Conservation (phyloP, 345 rosid species). For the Citrus maxima region DNA sequence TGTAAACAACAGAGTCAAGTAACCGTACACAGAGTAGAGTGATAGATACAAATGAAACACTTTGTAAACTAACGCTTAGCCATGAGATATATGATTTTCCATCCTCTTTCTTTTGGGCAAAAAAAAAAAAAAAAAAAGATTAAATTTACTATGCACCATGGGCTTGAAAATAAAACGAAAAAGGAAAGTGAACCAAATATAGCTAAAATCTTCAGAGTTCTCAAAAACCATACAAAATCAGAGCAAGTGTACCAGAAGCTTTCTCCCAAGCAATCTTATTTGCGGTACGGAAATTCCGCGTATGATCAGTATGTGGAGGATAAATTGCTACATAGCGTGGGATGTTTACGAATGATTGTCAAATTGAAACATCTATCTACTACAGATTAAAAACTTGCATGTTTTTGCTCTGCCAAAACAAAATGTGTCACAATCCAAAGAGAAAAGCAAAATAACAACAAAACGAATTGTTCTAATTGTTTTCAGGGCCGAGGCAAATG, state of each 20-base stretch:
- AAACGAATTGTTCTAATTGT: conserved; percentile 19
- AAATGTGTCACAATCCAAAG: conserved; percentile 18
- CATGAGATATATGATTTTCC: neutral
- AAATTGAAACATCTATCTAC: conserved; percentile 17
- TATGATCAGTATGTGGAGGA: neutral
- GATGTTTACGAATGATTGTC: neutral
- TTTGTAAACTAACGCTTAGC: neutral
- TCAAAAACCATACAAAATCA: neutral
- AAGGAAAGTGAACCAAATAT: neutral
- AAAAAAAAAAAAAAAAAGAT: neutral
- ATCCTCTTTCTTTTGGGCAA: neutral
- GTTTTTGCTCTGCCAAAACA: conserved; percentile 21
- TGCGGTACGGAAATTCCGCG: neutral
- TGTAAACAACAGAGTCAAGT: too few relatives aligned
- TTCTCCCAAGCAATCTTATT: conserved; percentile 7
- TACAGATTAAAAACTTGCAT: conserved; percentile 10
- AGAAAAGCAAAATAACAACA: conserved; percentile 6
- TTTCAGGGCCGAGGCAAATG: conserved; percentile 16
- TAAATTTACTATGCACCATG: neutral
- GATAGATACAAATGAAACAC: neutral
- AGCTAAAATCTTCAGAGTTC: neutral
- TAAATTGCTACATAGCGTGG: neutral
- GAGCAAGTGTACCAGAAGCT: neutral
- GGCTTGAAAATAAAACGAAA: neutral
- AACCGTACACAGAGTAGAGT: neutral